Conservation (phyloP, 805 yeast species). For the Wickerhamiella australiensis region DNA sequence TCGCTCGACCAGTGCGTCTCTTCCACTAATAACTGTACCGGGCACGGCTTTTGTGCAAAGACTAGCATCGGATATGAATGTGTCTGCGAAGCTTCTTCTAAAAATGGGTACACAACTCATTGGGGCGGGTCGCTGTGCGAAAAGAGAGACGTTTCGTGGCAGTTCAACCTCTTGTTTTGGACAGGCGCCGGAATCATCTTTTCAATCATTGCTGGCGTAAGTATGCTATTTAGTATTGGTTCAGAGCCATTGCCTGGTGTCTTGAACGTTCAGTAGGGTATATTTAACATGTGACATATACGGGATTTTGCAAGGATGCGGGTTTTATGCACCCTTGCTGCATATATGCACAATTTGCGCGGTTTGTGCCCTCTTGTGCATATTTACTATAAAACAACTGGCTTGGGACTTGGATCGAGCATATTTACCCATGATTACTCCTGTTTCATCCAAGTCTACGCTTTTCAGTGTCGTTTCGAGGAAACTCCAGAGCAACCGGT, state of each 20-base stretch:
- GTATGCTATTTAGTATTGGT: constrained; percentile 43
- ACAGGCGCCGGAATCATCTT: constrained; percentile 39
- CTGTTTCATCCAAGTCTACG: not conserved
- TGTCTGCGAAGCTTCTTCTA: constrained; percentile 27
- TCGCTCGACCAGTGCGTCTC: constrained; percentile 27
- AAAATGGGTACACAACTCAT: constrained; percentile 21
- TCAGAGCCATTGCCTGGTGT: constrained; percentile 57
- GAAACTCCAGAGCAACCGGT: not conserved
- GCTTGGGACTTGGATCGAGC: not conserved
- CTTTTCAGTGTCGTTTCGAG: not conserved
- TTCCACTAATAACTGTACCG: constrained; percentile 29
- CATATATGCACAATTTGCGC: not conserved
- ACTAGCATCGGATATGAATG: constrained; percentile 26
- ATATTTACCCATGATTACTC: not conserved
- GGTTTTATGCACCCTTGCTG: not conserved
- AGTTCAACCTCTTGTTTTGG: constrained; percentile 62
- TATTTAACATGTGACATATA: too few relatives aligned
- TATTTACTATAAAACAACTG: not conserved
- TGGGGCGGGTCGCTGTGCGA: constrained; percentile 44
- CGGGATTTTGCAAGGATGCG: too few relatives aligned
- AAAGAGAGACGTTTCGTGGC: constrained; percentile 54
- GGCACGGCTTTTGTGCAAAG: constrained; percentile 30
- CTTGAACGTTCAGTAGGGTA: constrained; percentile 27
- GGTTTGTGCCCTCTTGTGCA: not conserved
- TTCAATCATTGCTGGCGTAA: constrained; percentile 40